Base-by-base conservation (phyloP, 2,329 filamentous ascomycete genomes). In the Stemphylium vesicarium region DNA sequence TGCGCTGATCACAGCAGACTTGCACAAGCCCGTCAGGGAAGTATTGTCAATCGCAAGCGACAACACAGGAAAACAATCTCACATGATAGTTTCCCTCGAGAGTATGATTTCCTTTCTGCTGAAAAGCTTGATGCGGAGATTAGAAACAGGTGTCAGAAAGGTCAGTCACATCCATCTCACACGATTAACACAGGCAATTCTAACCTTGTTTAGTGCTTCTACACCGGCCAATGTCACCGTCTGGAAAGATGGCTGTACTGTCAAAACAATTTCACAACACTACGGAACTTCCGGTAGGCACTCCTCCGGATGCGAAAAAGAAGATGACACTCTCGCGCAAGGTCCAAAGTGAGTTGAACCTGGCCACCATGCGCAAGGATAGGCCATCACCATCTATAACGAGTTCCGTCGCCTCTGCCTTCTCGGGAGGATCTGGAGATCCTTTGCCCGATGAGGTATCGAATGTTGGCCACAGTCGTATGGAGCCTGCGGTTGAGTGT, bases 1-100 rank as follows among this genome's bases (percentile, higher is more conserved):
- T 40, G 4, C 33, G 26, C 46, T 66, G 35, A 65, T n/a, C 29
- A 6, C 10, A 22, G 11, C 40, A 70, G 68, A 45, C 69, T 80
- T 16, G 73, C 78, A 12, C 66, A 73, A 22, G 78, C 76, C 20
- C 70, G 79, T 24, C 74, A 79, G 59, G 73, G 72, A 18, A 80
- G 76, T 56, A 60, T 77, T 15, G 50, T 80, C 7, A 66, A 69
- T 29, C 64, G 70, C 33, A 66, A 62, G 48, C 65, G 64, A n/a
- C 58, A 58, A 20, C 62, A 63, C 38, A 64, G 59, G 13, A 65
- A 64, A 42, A 61, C 53, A 2, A 45, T 50, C 1, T 62, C 63
- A 2, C 52, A 52, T n/a, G 57, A 63, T 15, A 53, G 39, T 24
- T 11, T 50, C 10, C 45, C 51, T 20, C 51, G 44, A 32, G 40